phyloP scores from a whole-genome alignment of 805 yeast genomes.

The Candida multigemmis region DNA sequence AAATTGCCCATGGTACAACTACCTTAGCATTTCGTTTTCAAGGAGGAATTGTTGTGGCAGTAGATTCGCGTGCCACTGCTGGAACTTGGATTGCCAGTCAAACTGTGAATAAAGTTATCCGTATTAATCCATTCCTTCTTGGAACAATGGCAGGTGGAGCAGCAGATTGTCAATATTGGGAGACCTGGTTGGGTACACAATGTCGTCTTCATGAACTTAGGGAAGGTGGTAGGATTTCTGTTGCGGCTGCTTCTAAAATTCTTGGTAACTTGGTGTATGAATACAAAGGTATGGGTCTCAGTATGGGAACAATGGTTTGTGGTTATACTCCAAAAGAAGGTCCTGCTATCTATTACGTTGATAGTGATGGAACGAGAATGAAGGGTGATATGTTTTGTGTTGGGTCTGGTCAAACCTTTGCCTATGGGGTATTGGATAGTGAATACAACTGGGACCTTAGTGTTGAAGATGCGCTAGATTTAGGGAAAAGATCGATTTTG shows the following conservation, averaged over 20 bases:
- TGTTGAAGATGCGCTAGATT: slow-evolving; percentile 86
- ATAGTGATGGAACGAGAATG: slow-evolving; percentile 92
- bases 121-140: slow-evolving; percentile 86
- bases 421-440: slow-evolving; percentile 94
- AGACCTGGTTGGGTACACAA: slow-evolving; percentile 96
- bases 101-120: slow-evolving; percentile 94
- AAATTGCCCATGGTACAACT: slow-evolving; percentile 98
- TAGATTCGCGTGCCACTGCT: slow-evolving; percentile 96
- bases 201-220: slow-evolving; percentile 91
- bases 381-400: slow-evolving; percentile 95
- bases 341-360: slow-evolving; percentile 92
- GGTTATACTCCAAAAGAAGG: slow-evolving; percentile 94
- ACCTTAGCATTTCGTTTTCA: slow-evolving; percentile 93
- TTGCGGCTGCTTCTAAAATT: slow-evolving; percentile 94
- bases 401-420: slow-evolving; percentile 98
- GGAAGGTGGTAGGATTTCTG: slow-evolving; percentile 90
- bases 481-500: slow-evolving; percentile 90
- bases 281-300: slow-evolving; percentile 96
- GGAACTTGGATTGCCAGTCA: slow-evolving; percentile 98
- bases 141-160: slow-evolving; percentile 99
- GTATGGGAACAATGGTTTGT: slow-evolving; percentile 99
- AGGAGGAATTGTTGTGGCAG: slow-evolving; percentile 94
- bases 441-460: slow-evolving; percentile 86
- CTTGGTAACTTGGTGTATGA: slow-evolving; percentile 82
- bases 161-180: slow-evolving; percentile 99